Evolutionary conservation across 2,329 filamentous ascomycete species (phyloP), one percentile per base, ranked within the genome.

Genomic region (Hyphodiscus sp.): DNA sequence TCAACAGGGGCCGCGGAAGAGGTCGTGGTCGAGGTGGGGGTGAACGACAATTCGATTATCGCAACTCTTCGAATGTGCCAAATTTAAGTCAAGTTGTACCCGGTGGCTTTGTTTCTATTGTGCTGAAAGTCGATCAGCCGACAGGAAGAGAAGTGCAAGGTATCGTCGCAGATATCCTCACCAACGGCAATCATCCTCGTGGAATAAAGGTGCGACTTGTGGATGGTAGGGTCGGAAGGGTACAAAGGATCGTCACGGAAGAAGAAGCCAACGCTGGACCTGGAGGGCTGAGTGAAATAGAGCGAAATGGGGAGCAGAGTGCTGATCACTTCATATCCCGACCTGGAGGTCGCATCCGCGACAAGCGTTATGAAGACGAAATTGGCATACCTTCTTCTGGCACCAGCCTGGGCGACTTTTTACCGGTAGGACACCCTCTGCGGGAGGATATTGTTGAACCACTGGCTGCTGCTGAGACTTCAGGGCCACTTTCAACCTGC

Each of bases 201-300:
- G 66, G 66, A 8, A 66, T 68, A 46, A 68, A 68, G 51, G 66
- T 68, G 15, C 59, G 66, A 3, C 50, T 68, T 26, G 51, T 54
- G 47, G 63, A 66, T 57, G 66, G 66, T 1, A 46, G 61, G 43
- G 63, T 68, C 1, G 66, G 66, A 3, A 51, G 65, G 26, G 66
- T 68, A 6, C 65, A 66, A 50, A 59, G 58, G 38, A 58, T 68
- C 55, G 59, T 57, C 4, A 63, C 54, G 47, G 57, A 60, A 19
- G 56, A 59, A 23, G 51, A 54, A 13, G 58, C 53, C 1, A 56
- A 45, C 45, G 49, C 45, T 2, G 58, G 41, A 6, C 51, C 53
- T 3, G 57, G 30, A 15, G 59, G 58, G 1, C 45, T 63, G 48
- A 60, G 45, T 49, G 60, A 48, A 2, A 29, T 61, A 41, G 61